Base-by-base conservation (phyloP, 148 eudicot genomes). In the Camellia granthamiana region DNA sequence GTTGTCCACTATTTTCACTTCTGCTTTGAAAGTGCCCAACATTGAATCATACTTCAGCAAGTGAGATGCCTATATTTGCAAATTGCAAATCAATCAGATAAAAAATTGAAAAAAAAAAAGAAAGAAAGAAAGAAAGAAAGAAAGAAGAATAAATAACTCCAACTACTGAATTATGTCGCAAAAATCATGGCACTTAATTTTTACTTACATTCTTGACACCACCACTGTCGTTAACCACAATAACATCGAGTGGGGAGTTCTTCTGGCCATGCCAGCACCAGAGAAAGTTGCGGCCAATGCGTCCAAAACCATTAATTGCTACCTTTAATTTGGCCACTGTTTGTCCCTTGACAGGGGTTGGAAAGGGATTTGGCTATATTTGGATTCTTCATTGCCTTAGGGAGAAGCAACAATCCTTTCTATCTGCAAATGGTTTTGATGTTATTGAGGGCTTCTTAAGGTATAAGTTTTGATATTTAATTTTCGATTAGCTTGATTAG, bases 261-360 rank as follows among this genome's bases (percentile, higher is more conserved):
- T 93, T 87, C 61, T 98, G 91, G 5, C 97, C 98, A 59, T 96
- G 99, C 99, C 98, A 96, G 89, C 99, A 96, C 66, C 99, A 82
- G 49, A 96, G 98, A 86, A 96, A 96, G 94, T 96, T 96, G 85
- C 99, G 89, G n/a, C 99, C 99, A 44, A 96, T 96, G 38, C 99
- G 92, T 43, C 99, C 99, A 47, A 96, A 96, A 58, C 99, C 99
- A 69, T 96, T 96, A 87, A 96, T 96, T 66, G 99, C 99, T 72
- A 96, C 99, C 92, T 96, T 96, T 83, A 96, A 51, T 84, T 94
- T 92, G 18, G 98, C 97, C 42, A 88, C 91, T 72, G 94, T 88
- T 78, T 85, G 87, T 83, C 88, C 92, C 89, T 77, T 93, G 15
- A 87, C 85, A 47, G 94, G 92, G 73, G 90, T 77, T 80, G 92